Evolutionary conservation across 768 basidiomycete genomes (phyloP), one percentile per base, ranked within the genome.

Genomic region (Russula abietina): DNA sequence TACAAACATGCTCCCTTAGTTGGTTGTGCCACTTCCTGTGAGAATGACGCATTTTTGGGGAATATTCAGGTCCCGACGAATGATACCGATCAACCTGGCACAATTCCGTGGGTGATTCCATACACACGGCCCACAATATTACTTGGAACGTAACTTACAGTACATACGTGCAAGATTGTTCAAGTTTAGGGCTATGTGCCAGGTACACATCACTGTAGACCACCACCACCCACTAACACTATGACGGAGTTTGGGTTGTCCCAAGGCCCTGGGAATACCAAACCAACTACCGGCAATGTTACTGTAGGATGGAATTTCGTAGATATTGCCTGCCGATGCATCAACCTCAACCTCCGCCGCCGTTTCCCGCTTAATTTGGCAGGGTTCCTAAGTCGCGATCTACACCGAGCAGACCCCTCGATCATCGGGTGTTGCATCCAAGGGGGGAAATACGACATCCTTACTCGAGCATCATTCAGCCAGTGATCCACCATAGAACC

Each of bases 331-430:
- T 26, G 38, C 45, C 45, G 39, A 56, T 45, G 43, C 38, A n/a
- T 11, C 6, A 39, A 5, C 3, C 12, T 39, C 54, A 41, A 19
- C 16, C 26, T 41, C 39, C 54, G 38, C 54, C 54, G 54, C 38
- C 38, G 39, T 36, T 30, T 19, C n/a, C 30, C 43, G 55, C 45
- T 46, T 46, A 24, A 45, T 45, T 24, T 46, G n/a, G 22, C 48
- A 26, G 24, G 24, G 2, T 36, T 49, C 48, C 48, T 49, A 41
- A 59, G 58, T 52, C 58, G 16, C 58, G 58, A 59, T 59, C 50
- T 59, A 41, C 49, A 50, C 3, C 49, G 3, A 28, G 28, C 0
- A 7, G 30, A 19, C 28, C 26, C 24, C 28, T 22, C 50, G 50
- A 52, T 59, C 58, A 52, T 41, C 58, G 30, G 28, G 39, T 39